phyloP scores from a whole-genome alignment of 352 stramenopile species.

The Pythium aquatile region DNA sequence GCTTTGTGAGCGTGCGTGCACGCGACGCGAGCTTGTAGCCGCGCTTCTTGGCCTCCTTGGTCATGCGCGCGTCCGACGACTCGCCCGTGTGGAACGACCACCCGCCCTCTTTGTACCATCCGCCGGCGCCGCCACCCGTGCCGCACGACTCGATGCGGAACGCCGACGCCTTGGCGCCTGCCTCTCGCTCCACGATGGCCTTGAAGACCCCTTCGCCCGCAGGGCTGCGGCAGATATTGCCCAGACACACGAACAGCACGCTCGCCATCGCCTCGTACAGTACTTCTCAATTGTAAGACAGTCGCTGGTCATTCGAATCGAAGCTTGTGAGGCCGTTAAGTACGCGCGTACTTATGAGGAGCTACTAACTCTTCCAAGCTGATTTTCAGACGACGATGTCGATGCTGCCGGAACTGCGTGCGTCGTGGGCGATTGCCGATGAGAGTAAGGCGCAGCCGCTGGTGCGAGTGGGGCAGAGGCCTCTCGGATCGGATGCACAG shows the following conservation, averaged over 20 bases:
- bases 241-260: conserved; percentile 89
- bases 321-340: conserved; percentile 5
- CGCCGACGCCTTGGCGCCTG: conserved; percentile 23
- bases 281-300: background rate
- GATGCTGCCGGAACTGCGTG: background rate
- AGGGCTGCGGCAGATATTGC: conserved; percentile 89
- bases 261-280: conserved; percentile 35
- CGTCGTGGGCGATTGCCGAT: conserved; percentile 7
- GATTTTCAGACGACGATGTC: conserved; percentile 1
- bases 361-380: background rate
- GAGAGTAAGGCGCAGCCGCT: background rate
- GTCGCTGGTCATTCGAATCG: background rate
- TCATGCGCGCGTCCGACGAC: conserved; percentile 79
- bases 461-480: conserved; percentile 12
- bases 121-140: conserved; percentile 75
- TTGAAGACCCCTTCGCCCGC: conserved; percentile 84
- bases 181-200: conserved; percentile 51
- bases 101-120: conserved; percentile 76
- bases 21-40: conserved; percentile 79
- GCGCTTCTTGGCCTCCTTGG: conserved; percentile 78
- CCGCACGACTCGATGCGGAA: conserved; percentile 85
- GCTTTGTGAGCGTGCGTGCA: conserved; percentile 63
- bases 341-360: conserved; percentile 21
- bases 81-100: conserved; percentile 90
- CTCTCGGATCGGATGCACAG: conserved; percentile 7